Conservation (phyloP, 2,329 filamentous ascomycete species). For the Fusarium luffae region DNA sequence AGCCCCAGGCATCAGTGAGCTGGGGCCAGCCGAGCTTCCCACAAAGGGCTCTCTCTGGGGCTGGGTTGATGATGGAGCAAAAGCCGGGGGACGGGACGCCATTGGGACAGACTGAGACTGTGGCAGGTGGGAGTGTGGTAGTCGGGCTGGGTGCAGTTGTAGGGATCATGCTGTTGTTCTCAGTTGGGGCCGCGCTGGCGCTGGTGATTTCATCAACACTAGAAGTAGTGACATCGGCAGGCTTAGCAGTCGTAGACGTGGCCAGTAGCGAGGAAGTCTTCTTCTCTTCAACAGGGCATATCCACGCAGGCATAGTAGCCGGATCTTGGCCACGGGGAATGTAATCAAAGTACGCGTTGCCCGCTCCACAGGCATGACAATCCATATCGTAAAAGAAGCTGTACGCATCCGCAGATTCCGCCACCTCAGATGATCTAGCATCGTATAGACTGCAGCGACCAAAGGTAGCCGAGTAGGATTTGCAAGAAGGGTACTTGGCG, state of each 20-base stretch:
- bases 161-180: not conserved
- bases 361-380: constrained; percentile 31
- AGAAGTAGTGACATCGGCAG: not conserved
- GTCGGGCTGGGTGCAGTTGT: not conserved
- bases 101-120: constrained; percentile 3
- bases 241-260: not conserved
- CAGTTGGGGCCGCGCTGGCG: not conserved
- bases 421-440: constrained; percentile 27
- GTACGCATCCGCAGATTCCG: not conserved
- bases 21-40: constrained; percentile 13
- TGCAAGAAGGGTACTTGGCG: constrained; percentile 36
- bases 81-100: constrained; percentile 24
- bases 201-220: not conserved
- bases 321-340: constrained; percentile 19
- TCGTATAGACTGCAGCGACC: constrained; percentile 32
- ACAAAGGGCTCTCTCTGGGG: constrained; percentile 11
- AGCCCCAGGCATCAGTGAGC: constrained; percentile 9
- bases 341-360: constrained; percentile 37
- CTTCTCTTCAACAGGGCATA: constrained; percentile 1
- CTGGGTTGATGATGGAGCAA: constrained; percentile 5
- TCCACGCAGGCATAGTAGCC: constrained; percentile 7
- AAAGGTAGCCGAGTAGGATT: constrained; percentile 36
- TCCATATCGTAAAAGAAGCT: constrained; percentile 35
- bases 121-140: not conserved
- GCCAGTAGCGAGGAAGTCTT: constrained; percentile 1